A percentile compares a stretch with the other conserved stretches of the same genome.
Conservation (phyloP, 371 early-diverging fungal species). For the Apophysomyces trapeziformis region DNA sequence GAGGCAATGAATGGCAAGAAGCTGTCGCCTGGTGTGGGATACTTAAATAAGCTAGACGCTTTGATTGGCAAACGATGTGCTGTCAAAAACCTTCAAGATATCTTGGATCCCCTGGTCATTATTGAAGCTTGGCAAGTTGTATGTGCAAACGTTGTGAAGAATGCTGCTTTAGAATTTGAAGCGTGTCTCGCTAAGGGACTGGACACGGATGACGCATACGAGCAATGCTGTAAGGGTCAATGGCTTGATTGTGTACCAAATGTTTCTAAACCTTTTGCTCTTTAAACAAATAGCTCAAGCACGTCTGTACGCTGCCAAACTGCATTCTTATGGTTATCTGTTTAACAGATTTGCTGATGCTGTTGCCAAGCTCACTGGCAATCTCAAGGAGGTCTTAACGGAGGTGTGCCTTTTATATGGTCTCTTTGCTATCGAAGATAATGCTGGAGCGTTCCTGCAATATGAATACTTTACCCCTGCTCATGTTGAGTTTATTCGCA, state of each 20-base stretch:
- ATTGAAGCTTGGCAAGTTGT: slow-evolving; percentile 87
- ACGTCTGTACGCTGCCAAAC: slow-evolving; percentile 84
- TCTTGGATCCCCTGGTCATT: slow-evolving; percentile 66
- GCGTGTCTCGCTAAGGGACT: slow-evolving; percentile 67
- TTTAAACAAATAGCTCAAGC: slow-evolving; percentile 54
- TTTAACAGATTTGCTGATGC: slow-evolving; percentile 87
- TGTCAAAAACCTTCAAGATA: slow-evolving; percentile 58
- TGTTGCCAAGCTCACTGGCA: slow-evolving; percentile 59
- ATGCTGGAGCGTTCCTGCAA: slow-evolving; percentile 88
- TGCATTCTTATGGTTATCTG: slow-evolving; percentile 86
- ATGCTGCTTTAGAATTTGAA: slow-evolving; percentile 82
- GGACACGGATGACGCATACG: slow-evolving; percentile 82
- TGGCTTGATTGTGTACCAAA: too few species aligned
- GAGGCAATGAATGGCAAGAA: slow-evolving; percentile 78
- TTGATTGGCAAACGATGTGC: slow-evolving; percentile 59
- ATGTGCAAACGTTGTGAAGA: slow-evolving; percentile 82
- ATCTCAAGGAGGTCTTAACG: slow-evolving; percentile 58
- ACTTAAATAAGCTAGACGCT: slow-evolving; percentile 66
- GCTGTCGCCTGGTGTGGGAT: slow-evolving; percentile 82
- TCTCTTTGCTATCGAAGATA: slow-evolving; percentile 80
- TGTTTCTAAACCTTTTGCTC: neutral
- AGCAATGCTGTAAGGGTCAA: slow-evolving; percentile 67
- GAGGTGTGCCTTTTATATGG: slow-evolving; percentile 83
- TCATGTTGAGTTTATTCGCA: slow-evolving; percentile 73
- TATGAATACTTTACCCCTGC: slow-evolving; percentile 80